Evolutionary conservation across 1,284 basidiomycete genomes (phyloP).

Genomic region (Naganishia sp.): DNA sequence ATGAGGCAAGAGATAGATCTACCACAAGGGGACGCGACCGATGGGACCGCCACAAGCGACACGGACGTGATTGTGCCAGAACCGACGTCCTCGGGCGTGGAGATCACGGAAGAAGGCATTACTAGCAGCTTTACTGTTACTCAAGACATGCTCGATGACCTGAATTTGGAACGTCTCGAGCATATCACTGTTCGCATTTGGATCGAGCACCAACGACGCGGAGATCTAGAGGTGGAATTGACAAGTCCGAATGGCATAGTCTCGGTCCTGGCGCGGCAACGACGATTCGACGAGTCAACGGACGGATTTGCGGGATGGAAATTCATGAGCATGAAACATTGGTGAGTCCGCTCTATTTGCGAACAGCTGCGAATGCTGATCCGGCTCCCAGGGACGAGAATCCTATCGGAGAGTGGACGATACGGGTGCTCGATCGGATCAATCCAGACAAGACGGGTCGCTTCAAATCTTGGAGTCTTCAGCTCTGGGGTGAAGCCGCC

Average conservation of each 20-base stretch:
- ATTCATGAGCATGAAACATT: conserved; percentile 98
- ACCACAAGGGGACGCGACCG: conserved; percentile 1
- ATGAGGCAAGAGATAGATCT: conserved; percentile 40
- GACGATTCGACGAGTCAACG: conserved; percentile 67
- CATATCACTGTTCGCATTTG: conserved; percentile 92
- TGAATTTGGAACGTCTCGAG: conserved; percentile 86
- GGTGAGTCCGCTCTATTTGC: conserved; percentile 60
- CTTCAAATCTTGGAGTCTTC: conserved; percentile 89
- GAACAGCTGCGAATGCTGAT: neutral
- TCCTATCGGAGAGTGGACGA: conserved; percentile 88
- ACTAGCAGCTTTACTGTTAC: conserved; percentile 70
- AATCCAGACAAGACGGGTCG: conserved; percentile 66
- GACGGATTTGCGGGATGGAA: conserved; percentile 89
- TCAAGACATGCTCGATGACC: conserved; percentile 65
- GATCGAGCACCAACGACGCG: conserved; percentile 82
- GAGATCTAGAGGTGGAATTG: conserved; percentile 90
- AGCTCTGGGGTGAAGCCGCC: conserved; percentile 86
- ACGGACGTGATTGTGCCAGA: conserved; percentile 35
- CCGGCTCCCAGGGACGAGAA: conserved; percentile 74
- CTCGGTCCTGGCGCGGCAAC: conserved; percentile 76
- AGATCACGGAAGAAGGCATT: conserved; percentile 69
- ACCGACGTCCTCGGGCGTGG: conserved; percentile 25
- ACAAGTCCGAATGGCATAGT: conserved; percentile 81
- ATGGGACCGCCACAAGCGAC: conserved; percentile 10
- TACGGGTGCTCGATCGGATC: conserved; percentile 77